Conservation (phyloP, 805 yeast species). For the Kodamaea kaohsiungensis region DNA sequence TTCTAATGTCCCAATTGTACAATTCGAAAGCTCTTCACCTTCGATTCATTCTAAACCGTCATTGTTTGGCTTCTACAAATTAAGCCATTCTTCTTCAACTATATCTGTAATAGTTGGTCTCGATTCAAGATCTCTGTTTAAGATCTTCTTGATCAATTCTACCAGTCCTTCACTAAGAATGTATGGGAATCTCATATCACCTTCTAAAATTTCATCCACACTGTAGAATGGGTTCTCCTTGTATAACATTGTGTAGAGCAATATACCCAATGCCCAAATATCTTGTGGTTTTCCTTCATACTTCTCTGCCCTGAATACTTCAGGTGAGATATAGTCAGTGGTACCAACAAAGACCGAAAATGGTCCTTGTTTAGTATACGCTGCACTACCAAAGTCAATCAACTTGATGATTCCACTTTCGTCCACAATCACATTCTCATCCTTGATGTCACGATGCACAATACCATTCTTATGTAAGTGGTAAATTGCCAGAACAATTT, state of each 20-base stretch:
- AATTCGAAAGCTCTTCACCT: not conserved
- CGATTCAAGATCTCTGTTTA: slow-evolving; percentile 62
- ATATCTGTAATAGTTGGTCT: slow-evolving; percentile 79
- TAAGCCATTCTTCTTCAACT: slow-evolving; percentile 67
- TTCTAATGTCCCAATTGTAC: not conserved
- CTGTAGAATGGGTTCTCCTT: slow-evolving; percentile 95
- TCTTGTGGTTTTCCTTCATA: slow-evolving; percentile 95
- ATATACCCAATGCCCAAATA: slow-evolving; percentile 94
- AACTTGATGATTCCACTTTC: slow-evolving; percentile 76
- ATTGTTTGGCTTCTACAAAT: slow-evolving; percentile 6
- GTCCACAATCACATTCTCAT: slow-evolving; percentile 90
- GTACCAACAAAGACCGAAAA: slow-evolving; percentile 98
- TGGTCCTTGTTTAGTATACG: slow-evolving; percentile 87
- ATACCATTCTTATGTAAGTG: slow-evolving; percentile 86
- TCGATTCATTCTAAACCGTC: not conserved
- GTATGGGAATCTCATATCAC: slow-evolving; percentile 72
- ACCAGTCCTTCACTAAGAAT: slow-evolving; percentile 63
- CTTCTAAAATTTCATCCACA: slow-evolving; percentile 94
- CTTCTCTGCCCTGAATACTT: slow-evolving; percentile 83
- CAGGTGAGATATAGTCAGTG: slow-evolving; percentile 97
- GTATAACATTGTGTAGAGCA: slow-evolving; percentile 84
- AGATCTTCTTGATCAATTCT: slow-evolving; percentile 60
- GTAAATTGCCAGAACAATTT: slow-evolving; percentile 72
- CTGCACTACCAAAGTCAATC: slow-evolving; percentile 96
- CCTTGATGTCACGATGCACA: slow-evolving; percentile 93